Base-by-base conservation (phyloP, 805 yeast species). In the Pichia ethanolica region DNA sequence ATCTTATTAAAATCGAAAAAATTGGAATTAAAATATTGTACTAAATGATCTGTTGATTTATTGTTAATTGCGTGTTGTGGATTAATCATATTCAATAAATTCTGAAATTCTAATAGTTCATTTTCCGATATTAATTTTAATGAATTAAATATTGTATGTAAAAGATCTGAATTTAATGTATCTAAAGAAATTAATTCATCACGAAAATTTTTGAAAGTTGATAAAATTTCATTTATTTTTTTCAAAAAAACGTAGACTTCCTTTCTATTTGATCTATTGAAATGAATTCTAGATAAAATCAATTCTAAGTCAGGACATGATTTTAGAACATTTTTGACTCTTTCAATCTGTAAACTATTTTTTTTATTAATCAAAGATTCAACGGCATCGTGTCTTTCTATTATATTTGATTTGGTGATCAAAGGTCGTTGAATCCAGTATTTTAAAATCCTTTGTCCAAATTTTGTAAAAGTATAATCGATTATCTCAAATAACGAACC, bases 401-500 rank as follows among this genome's bases (percentile, higher is more conserved):
- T 72, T 3, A 93, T 84, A 8, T 67, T 67, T 1, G 67, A 71
- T 33, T 71, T 68, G 40, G 80, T 72, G 0, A 78, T 65, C 26
- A 90, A 70, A 1, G 99, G 99, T 52, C 74, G 71, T 1, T 80
- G 71, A 0, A 90, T 67, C 99, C 99, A 93, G 37, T 75, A 69
- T 32, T 73, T 71, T 12, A 93, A 63, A 51, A 79, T 57, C 47
- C 96, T 66, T 42, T 72, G 75, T 0, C 99, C 99, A 64, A 83
- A 84, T 32, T 75, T 71, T 0, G 98, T 87, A 35, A 79, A 68
- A 0, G 98, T 87, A 55, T 85, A 89, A 61, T 91, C 86, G 52
- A 93, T 57, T 3, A 88, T 69, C 89, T 95, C 87, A 13, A 86
- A 62, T 12, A 91, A 67, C 0, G 96, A 80, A 0, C 97, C 98